Conservation (phyloP, 306 rosid species). For the Quercus rubra region DNA sequence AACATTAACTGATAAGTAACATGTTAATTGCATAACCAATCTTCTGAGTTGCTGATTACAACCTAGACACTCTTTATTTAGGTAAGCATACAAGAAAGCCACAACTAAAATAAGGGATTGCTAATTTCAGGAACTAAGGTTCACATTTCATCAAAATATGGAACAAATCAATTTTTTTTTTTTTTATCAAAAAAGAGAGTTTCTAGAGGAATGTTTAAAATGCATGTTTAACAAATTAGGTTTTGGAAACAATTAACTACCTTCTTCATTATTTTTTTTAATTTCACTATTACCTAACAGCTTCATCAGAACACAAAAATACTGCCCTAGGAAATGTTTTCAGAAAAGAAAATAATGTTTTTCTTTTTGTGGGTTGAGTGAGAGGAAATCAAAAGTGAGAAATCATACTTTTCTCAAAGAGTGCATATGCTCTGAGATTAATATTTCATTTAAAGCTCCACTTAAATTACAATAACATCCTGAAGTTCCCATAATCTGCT, state of each 20-base stretch:
- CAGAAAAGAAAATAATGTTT: not conserved
- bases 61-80: not conserved
- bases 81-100: not conserved
- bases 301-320: not conserved
- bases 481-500: not conserved
- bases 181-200: not conserved
- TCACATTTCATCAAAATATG: not conserved
- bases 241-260: not conserved
- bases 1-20: not conserved
- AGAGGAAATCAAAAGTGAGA: not conserved
- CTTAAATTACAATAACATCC: not conserved
- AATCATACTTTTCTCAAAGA: not conserved
- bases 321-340: not conserved
- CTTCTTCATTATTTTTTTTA: not conserved
- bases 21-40: slow-evolving; percentile 6
- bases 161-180: not conserved
- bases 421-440: not conserved
- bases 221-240: not conserved
- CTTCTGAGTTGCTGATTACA: not conserved
- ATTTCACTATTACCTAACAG: not conserved
- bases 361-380: not conserved
- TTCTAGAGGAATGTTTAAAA: not conserved
- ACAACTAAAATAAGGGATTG: not conserved
- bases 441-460: not conserved
- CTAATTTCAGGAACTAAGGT: not conserved